Percentiles rank a stretch among this genome's conserved stretches.
Conservation (phyloP, 257 asterid genomes). For the Leptodermis oblonga region DNA sequence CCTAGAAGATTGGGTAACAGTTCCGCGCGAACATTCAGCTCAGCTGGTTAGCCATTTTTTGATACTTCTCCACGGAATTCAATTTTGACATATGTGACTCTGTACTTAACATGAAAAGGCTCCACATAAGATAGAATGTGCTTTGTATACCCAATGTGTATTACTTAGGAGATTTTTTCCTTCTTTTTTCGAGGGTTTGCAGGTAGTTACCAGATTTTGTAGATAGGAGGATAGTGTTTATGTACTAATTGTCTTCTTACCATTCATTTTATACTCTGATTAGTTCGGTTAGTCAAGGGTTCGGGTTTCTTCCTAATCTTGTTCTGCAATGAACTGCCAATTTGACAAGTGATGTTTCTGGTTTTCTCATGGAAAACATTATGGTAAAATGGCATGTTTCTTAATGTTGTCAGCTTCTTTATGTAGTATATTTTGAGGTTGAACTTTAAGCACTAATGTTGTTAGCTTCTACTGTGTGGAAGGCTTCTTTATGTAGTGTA, state of each 20-base stretch:
- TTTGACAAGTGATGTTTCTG: background rate
- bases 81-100: conserved; percentile 37
- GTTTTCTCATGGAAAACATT: too few species aligned
- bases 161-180: conserved; percentile 9
- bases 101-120: conserved; percentile 30
- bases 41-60: conserved; percentile 29
- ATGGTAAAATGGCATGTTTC: background rate
- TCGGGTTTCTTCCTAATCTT: background rate
- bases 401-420: background rate
- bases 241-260: background rate
- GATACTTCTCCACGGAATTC: conserved; percentile 33
- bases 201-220: conserved; percentile 6
- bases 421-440: too few species aligned
- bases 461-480: too few species aligned
- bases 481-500: too few species aligned
- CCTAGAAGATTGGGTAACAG: conserved; percentile 23
- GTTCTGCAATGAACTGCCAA: too few species aligned
- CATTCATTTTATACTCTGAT: background rate
- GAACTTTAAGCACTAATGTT: background rate
- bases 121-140: background rate
- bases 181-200: conserved; percentile 5
- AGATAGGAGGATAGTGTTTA: conserved; percentile 17
- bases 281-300: background rate
- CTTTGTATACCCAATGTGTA: conserved; percentile 20
- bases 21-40: conserved; percentile 15